A percentile compares a stretch with the other conserved stretches of the same genome.
Conservation (phyloP, 2,329 filamentous ascomycete species). For the Neonectria ditissima region DNA sequence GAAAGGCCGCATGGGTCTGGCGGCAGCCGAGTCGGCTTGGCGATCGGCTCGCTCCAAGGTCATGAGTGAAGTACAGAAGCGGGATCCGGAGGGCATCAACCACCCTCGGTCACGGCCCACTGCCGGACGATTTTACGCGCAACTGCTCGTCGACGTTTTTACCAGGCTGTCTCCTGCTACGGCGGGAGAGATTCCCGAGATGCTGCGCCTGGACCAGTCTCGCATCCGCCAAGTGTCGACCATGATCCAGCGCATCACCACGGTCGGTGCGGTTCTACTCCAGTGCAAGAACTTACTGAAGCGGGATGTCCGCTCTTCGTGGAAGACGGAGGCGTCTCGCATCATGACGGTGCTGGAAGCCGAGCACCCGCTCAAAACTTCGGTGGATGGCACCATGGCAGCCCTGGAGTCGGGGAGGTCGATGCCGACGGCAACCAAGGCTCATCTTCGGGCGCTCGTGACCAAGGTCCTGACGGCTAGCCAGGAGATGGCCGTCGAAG, state of each 20-base stretch:
- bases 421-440: constrained; percentile 73
- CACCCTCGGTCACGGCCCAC: constrained; percentile 72
- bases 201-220: constrained; percentile 74
- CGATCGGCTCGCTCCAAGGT: constrained; percentile 72
- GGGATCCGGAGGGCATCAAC: constrained; percentile 76
- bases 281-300: constrained; percentile 88
- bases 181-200: constrained; percentile 74
- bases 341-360: constrained; percentile 76
- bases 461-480: constrained; percentile 66
- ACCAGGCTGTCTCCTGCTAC: constrained; percentile 71
- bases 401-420: constrained; percentile 71
- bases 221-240: constrained; percentile 64
- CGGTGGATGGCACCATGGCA: constrained; percentile 71
- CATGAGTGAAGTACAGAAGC: constrained; percentile 72
- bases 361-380: constrained; percentile 62
- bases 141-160: constrained; percentile 80
- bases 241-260: constrained; percentile 69
- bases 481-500: constrained; percentile 56
- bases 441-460: constrained; percentile 68
- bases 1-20: constrained; percentile 64
- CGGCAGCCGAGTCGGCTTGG: constrained; percentile 75
- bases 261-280: constrained; percentile 78
- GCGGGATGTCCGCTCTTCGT: constrained; percentile 80
- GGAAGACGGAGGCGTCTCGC: constrained; percentile 80
- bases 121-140: constrained; percentile 78